Percentiles rank a stretch among this genome's conserved stretches.
phyloP scores from a whole-genome alignment of 257 asterid species.

The Nicotiana tomentosiformis region DNA sequence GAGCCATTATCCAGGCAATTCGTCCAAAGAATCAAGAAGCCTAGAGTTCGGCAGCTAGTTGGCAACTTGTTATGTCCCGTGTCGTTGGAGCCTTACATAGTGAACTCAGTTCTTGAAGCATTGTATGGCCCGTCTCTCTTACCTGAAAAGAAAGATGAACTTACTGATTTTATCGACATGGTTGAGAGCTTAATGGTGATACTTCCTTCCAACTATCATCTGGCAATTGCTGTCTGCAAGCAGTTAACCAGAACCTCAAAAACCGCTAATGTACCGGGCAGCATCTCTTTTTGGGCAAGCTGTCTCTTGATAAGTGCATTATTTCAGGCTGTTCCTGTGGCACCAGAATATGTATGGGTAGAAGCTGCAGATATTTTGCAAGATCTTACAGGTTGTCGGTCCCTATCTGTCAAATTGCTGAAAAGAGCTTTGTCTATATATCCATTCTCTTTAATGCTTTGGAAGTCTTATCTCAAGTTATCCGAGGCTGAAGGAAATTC shows the following conservation, averaged over 20 bases:
- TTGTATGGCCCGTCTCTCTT: constrained; percentile 27
- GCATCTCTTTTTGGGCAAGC: constrained; percentile 39
- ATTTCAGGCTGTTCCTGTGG: constrained; percentile 40
- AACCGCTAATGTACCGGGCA: constrained; percentile 4
- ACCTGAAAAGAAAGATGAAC: constrained; percentile 19
- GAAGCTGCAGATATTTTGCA: constrained; percentile 32
- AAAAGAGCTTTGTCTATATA: constrained; percentile 30
- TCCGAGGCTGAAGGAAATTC: constrained; percentile 10
- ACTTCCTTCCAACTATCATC: constrained; percentile 37
- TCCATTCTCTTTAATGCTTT: constrained; percentile 36
- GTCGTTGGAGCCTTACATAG: constrained; percentile 24
- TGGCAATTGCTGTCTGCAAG: constrained; percentile 32
- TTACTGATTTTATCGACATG: constrained; percentile 28
- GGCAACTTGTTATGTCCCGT: constrained; percentile 29
- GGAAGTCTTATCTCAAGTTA: constrained; percentile 29
- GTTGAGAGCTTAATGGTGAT: constrained; percentile 37
- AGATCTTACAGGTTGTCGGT: constrained; percentile 15
- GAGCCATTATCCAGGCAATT: constrained; percentile 33
- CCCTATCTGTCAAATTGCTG: constrained; percentile 24
- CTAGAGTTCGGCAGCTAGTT: constrained; percentile 27
- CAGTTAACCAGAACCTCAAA: constrained; percentile 5
- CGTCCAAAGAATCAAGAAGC: constrained; percentile 31
- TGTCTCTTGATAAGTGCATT: constrained; percentile 35
- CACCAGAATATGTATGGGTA: constrained; percentile 40
- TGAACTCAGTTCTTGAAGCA: constrained; percentile 30